Conservation (phyloP, 1,139 yeast genomes). For the Kodamaea suecica region DNA sequence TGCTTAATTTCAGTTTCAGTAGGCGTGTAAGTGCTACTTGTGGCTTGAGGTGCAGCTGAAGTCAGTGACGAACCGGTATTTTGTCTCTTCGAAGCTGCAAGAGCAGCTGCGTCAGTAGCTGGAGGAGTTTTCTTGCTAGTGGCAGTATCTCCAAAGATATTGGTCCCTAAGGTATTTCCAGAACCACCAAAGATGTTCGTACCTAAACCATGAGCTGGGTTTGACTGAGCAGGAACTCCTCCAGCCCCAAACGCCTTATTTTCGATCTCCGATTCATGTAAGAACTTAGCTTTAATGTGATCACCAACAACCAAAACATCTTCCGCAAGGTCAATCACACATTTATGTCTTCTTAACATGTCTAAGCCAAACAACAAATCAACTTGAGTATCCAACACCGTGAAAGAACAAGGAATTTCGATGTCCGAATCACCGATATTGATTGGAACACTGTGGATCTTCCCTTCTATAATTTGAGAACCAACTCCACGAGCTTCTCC, state of each 20-base stretch:
- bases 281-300: slow-evolving; percentile 63
- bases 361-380: slow-evolving; percentile 68
- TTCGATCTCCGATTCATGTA: slow-evolving; percentile 73
- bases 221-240: slow-evolving; percentile 7
- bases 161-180: background rate
- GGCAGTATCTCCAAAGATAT: slow-evolving; percentile 4
- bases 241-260: slow-evolving; percentile 16
- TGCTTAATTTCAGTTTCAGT: slow-evolving; percentile 51
- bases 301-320: slow-evolving; percentile 72
- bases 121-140: slow-evolving; percentile 9
- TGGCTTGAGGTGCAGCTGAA: slow-evolving; percentile 1
- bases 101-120: slow-evolving; percentile 25
- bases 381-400: slow-evolving; percentile 74
- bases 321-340: slow-evolving; percentile 67
- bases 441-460: slow-evolving; percentile 86
- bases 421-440: slow-evolving; percentile 57
- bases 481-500: slow-evolving; percentile 95
- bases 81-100: slow-evolving; percentile 30
- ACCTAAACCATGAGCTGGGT: no score
- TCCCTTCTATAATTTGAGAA: slow-evolving; percentile 69
- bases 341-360: slow-evolving; percentile 86
- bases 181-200: no score
- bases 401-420: slow-evolving; percentile 73
- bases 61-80: slow-evolving; percentile 16
- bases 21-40: slow-evolving; percentile 11